These are phyloP conservation scores for Eremochloa ophiuroides DNA, from an alignment of 176 grass and related monocot genomes.

Conservation along the genomic window DNA sequence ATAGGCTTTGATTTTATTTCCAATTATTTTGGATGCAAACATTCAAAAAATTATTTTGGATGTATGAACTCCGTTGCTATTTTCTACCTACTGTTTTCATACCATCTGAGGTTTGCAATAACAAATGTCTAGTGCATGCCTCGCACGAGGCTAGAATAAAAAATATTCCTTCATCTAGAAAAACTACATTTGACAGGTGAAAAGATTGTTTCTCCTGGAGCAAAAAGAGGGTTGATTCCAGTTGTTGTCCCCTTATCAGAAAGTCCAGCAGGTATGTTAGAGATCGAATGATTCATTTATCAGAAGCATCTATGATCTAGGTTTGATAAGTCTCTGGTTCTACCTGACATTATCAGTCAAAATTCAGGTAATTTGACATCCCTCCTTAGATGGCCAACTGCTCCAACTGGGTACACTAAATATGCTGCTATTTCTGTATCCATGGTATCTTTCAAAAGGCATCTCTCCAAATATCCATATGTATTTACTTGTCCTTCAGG, in stretches of 20 bases:
- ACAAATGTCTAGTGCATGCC: neutral
- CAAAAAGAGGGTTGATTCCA: slow-evolving; percentile 75
- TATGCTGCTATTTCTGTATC: neutral
- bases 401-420: slow-evolving; percentile 71
- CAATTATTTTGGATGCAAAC: neutral
- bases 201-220: slow-evolving; percentile 82
- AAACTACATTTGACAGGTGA: slow-evolving; percentile 41
- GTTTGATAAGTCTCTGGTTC: neutral
- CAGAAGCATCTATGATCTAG: neutral
- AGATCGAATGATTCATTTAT: neutral
- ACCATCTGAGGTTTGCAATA: neutral
- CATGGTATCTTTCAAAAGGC: slow-evolving; percentile 4
- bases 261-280: slow-evolving; percentile 54
- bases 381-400: slow-evolving; percentile 96
- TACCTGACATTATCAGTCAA: slow-evolving; percentile 21
- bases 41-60: neutral
- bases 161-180: neutral
- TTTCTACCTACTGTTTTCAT: neutral
- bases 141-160: neutral
- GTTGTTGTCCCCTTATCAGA: slow-evolving; percentile 79
- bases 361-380: slow-evolving; percentile 88
- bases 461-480: slow-evolving; percentile 8
- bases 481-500: slow-evolving; percentile 41
- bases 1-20: neutral
- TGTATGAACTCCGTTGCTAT: neutral